Evolutionary conservation across 2,329 filamentous ascomycete genomes (phyloP).

Genomic region (Fusarium austroafricanum): DNA sequence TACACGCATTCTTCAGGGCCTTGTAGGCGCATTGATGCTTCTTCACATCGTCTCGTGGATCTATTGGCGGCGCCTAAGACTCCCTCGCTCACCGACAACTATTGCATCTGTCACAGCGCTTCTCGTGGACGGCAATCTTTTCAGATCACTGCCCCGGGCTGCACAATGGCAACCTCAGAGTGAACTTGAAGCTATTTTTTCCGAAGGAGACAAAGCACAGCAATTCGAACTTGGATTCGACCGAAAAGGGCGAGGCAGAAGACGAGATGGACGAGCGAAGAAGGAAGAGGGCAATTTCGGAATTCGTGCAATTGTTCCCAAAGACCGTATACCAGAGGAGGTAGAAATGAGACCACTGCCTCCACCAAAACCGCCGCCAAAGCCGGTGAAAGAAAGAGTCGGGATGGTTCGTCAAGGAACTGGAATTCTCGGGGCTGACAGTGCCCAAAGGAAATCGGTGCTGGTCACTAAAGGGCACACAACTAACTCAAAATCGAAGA

Average conservation of each 20-base stretch:
- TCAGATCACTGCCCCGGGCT: conserved; percentile 41
- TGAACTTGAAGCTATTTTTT: conserved; percentile 35
- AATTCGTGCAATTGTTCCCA: conserved; percentile 30
- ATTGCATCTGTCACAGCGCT: conserved; percentile 54
- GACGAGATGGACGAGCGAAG: conserved; percentile 27
- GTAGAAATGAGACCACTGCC: conserved; percentile 42
- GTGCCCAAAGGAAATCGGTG: conserved; percentile 37
- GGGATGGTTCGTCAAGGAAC: conserved; percentile 40
- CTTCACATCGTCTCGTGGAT: conserved; percentile 48
- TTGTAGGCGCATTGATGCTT: conserved; percentile 47
- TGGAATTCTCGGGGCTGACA: conserved; percentile 28
- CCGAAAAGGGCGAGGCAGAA: conserved; percentile 15
- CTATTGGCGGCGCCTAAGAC: conserved; percentile 40
- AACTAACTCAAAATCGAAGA: conserved; percentile 14
- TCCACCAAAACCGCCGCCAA: conserved; percentile 25
- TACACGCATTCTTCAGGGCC: conserved; percentile 50
- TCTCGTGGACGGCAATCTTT: conserved; percentile 53
- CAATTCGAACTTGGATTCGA: conserved; percentile 41
- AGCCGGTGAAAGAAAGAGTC: conserved; percentile 25
- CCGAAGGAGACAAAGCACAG: conserved; percentile 19
- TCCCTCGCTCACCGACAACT: conserved; percentile 49
- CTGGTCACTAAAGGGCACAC: conserved; percentile 30
- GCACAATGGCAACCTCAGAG: conserved; percentile 43
- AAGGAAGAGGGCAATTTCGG: conserved; percentile 39
- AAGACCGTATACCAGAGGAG: conserved; percentile 36